Percentiles rank a stretch among this genome's conserved stretches.
phyloP scores from a whole-genome alignment of 495 filamentous ascomycete genomes.

The Tuber borchii region DNA sequence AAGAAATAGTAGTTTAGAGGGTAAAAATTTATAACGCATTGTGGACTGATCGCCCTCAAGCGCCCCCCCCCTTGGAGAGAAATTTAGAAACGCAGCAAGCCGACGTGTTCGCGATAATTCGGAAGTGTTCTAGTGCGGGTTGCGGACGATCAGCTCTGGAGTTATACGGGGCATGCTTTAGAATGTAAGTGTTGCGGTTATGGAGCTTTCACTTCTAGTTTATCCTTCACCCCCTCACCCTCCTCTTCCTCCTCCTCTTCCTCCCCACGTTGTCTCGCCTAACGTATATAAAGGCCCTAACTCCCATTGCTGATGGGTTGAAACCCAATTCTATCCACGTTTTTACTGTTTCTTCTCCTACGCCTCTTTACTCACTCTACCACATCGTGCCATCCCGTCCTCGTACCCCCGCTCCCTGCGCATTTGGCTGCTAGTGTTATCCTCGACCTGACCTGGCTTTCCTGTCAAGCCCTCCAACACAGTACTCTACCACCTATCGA shows the following conservation, averaged over 20 bases:
- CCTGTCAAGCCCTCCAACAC: background rate
- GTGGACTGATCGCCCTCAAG: constrained; percentile 17
- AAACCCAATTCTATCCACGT: background rate
- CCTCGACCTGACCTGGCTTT: background rate
- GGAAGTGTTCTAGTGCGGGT: constrained; percentile 17
- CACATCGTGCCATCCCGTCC: background rate
- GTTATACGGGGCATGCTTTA: constrained; percentile 12
- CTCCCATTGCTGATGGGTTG: constrained; percentile 12
- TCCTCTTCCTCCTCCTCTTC: background rate
- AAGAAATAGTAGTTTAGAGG: background rate
- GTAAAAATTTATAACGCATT: constrained; percentile 10
- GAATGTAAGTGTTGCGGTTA: constrained; percentile 4
- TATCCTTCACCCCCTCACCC: background rate
- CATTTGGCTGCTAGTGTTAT: background rate
- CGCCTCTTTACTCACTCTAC: background rate
- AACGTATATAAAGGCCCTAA: constrained; percentile 26
- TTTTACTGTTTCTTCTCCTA: background rate
- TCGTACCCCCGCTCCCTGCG: background rate
- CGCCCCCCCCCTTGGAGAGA: constrained; percentile 2
- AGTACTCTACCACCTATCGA: background rate
- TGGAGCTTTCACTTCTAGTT: background rate
- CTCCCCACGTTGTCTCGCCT: background rate
- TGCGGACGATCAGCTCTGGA: constrained; percentile 15
- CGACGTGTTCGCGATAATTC: constrained; percentile 28
- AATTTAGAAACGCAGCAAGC: constrained; percentile 17